Conservation (phyloP, 2,329 filamentous ascomycete genomes). For the Calycina herbarum region DNA sequence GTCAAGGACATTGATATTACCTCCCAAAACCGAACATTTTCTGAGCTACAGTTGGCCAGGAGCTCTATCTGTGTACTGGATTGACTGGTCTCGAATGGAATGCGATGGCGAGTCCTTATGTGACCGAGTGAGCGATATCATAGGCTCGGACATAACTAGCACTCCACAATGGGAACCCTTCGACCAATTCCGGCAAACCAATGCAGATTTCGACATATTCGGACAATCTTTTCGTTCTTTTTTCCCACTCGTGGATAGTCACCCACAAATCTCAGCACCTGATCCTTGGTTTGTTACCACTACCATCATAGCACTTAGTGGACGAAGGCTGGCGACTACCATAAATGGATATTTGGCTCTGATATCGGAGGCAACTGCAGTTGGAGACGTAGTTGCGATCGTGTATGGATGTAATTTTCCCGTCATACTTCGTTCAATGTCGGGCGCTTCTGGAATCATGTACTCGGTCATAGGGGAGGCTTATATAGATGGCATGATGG, state of each 20-base stretch:
- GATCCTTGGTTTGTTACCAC: too few species aligned
- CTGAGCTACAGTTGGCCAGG: too few species aligned
- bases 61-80: too few species aligned
- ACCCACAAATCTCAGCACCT: too few species aligned
- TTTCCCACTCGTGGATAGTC: slow-evolving; percentile 5
- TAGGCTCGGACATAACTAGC: too few species aligned
- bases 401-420: slow-evolving; percentile 9
- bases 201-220: slow-evolving; percentile 16
- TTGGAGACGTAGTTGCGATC: slow-evolving; percentile 7
- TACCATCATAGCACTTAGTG: neutral
- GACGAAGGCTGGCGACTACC: neutral
- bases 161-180: slow-evolving; percentile 11
- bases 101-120: too few species aligned
- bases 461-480: slow-evolving; percentile 4
- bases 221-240: slow-evolving; percentile 10
- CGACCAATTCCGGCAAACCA: slow-evolving; percentile 16
- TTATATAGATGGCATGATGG: slow-evolving; percentile 9
- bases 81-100: too few species aligned
- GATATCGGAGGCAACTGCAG: neutral
- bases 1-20: neutral
- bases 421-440: neutral
- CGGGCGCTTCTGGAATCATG: neutral
- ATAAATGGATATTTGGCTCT: neutral
- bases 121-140: too few species aligned
- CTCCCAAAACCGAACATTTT: too few species aligned